Evolutionary conservation across 148 eudicot genomes (phyloP).

Genomic region (Linanthus parryae): DNA sequence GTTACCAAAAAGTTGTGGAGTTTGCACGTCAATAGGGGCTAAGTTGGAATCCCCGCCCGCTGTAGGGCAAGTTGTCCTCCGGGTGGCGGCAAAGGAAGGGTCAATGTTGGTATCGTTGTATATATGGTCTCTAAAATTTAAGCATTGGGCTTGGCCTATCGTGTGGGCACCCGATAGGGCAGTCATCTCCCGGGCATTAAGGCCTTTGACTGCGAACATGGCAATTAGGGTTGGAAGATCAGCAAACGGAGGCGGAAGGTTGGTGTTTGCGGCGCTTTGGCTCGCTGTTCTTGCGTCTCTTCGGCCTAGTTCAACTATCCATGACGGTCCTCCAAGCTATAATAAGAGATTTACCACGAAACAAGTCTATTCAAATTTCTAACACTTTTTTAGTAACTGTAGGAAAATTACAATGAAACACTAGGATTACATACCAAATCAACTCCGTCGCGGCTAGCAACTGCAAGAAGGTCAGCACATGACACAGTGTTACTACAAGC

Average conservation of each 20-base stretch:
- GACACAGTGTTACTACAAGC: conserved; percentile 41
- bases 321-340: conserved; percentile 14
- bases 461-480: conserved; percentile 54
- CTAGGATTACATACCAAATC: conserved; percentile 32
- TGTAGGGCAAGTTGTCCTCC: background rate
- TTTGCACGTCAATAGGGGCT: background rate
- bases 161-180: conserved; percentile 14
- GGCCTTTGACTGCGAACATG: conserved; percentile 16
- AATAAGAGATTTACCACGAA: too few species aligned
- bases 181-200: conserved; percentile 17
- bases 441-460: conserved; percentile 47
- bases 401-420: too few species aligned
- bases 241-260: conserved; percentile 13
- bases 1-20: background rate
- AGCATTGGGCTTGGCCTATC: too few species aligned
- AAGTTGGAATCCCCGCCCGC: background rate
- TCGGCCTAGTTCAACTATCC: conserved; percentile 18
- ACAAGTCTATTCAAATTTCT: too few species aligned
- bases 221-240: conserved; percentile 15
- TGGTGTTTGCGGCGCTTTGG: conserved; percentile 11
- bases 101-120: too few species aligned
- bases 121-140: too few species aligned
- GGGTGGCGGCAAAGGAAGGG: background rate
- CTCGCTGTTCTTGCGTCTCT: conserved; percentile 20
- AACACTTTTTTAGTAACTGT: too few species aligned